Percentiles rank a stretch among this genome's conserved stretches.
These are phyloP conservation scores for Tylopilus plumbeoviolaceoides DNA, from an alignment of 768 basidiomycete genomes.

Conservation along the genomic window DNA sequence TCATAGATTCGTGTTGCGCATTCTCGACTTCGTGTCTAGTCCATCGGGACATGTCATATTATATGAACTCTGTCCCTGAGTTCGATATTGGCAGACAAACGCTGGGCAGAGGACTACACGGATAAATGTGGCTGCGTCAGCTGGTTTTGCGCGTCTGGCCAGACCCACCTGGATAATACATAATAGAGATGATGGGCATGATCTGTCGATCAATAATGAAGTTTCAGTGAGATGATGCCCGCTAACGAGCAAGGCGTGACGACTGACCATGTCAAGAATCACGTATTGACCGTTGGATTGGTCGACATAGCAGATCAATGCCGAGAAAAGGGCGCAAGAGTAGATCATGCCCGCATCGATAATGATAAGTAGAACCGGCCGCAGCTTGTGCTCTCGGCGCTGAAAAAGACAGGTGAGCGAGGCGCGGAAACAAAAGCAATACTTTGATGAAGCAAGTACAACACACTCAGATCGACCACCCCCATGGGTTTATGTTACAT, in stretches of 20 bases:
- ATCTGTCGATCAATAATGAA: slow-evolving; percentile 19
- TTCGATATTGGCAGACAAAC: neutral
- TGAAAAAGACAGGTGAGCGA: neutral
- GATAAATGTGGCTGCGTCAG: neutral
- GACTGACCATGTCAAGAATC: slow-evolving; percentile 33
- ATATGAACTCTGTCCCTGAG: slow-evolving; percentile 3
- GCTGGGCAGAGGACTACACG: neutral
- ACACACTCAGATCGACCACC: no score
- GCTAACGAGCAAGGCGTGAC: neutral
- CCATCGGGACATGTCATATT: neutral
- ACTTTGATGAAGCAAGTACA: slow-evolving; percentile 21
- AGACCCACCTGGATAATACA: slow-evolving; percentile 35
- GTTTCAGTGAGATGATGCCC: neutral
- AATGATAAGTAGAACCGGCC: no score
- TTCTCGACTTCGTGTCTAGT: slow-evolving; percentile 1
- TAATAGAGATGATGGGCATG: slow-evolving; percentile 38
- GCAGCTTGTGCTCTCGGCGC: slow-evolving; percentile 5
- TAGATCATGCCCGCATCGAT: slow-evolving; percentile 36
- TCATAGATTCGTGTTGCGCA: neutral
- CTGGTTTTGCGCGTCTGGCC: neutral
- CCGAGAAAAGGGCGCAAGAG: slow-evolving; percentile 32
- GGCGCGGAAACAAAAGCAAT: neutral
- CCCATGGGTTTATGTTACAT: no score
- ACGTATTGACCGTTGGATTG: slow-evolving; percentile 33
- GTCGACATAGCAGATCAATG: slow-evolving; percentile 28